A percentile compares a stretch with the other conserved stretches of the same genome.
These are phyloP conservation scores for Pyricularia grisea DNA, from an alignment of 2,329 filamentous ascomycete species.

Conservation along the genomic window DNA sequence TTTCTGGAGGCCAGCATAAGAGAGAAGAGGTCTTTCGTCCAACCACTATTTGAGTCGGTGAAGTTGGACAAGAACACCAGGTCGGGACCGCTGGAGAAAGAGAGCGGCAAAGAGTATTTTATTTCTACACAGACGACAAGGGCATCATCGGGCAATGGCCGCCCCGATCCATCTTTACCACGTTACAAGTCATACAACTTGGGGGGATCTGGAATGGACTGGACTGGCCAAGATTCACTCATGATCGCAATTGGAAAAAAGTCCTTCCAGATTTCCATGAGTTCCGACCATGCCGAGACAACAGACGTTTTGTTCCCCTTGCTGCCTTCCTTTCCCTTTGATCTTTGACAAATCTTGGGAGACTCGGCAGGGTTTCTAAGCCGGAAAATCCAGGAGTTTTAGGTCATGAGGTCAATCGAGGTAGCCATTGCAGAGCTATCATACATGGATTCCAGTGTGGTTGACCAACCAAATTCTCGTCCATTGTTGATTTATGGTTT, in stretches of 20 bases:
- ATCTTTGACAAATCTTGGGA: background rate
- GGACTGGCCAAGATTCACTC: background rate
- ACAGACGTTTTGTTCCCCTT: background rate
- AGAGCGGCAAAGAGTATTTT: background rate
- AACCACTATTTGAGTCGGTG: too few relatives aligned
- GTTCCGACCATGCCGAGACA: background rate
- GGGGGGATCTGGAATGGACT: background rate
- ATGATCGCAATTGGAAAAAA: background rate
- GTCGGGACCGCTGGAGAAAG: background rate
- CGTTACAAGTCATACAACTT: background rate
- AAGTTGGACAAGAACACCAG: too few relatives aligned
- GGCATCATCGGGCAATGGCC: background rate
- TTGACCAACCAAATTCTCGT: background rate
- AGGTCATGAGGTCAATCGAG: background rate
- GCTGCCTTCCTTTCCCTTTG: background rate
- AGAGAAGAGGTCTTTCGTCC: too few relatives aligned
- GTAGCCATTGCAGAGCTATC: background rate
- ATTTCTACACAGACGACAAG: background rate
- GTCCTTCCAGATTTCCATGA: background rate
- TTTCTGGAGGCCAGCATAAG: too few relatives aligned
- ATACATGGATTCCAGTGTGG: background rate
- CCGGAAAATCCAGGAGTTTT: background rate
- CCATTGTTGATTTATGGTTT: background rate
- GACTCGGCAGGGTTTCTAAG: background rate
- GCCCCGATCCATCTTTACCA: too few relatives aligned